Evolutionary conservation across 228 moss, liverwort and hornwort species (phyloP), one percentile per base, ranked within the genome.

Genomic region (Sphagnum fallax): DNA sequence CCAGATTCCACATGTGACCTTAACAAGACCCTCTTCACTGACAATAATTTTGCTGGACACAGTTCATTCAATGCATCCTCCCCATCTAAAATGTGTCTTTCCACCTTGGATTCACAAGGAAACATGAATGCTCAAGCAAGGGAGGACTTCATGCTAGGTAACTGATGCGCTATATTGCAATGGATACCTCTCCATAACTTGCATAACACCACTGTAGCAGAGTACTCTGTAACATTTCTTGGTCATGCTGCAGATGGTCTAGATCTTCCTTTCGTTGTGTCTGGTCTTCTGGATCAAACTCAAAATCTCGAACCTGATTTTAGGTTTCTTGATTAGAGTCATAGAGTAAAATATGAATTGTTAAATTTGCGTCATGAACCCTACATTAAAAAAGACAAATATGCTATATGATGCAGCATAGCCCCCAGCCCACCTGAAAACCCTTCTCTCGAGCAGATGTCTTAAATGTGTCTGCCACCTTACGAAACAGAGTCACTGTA

Each of bases 151-250:
- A 1, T 32, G 32, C 32, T 32, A 32, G 32, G 32, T 32, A 32
- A 3, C 2, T 32, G 32, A 32, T 32, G 32, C 32, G 2, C 32
- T 32, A 32, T 32, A 32, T 32, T 32, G 32, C 32, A 32, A 32
- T 2, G 32, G 12, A 16, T 74, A 88, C 91, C 83, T 91, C 91
- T 70, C 81, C 89, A 59, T 79, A 91, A 63, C 82, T 91, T 53
- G 86, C 91, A 72, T 89, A 84, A 67, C 91, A 91, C 89, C 87
- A 91, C 51, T 84, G 86, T 65, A 79, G 82, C 65, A 91, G 75
- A 8, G 87, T 68, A 53, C 73, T 80, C 58, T 85, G 76, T 66
- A 81, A 72, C 47, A 49, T 76, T 47, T 47, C 75, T 63, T 84
- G 83, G 16, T 84, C 87, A 9, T 81, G 78, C 48, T 68, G 67